Base-by-base conservation (phyloP, 768 basidiomycete species). In the Boletus pseudopeckii region DNA sequence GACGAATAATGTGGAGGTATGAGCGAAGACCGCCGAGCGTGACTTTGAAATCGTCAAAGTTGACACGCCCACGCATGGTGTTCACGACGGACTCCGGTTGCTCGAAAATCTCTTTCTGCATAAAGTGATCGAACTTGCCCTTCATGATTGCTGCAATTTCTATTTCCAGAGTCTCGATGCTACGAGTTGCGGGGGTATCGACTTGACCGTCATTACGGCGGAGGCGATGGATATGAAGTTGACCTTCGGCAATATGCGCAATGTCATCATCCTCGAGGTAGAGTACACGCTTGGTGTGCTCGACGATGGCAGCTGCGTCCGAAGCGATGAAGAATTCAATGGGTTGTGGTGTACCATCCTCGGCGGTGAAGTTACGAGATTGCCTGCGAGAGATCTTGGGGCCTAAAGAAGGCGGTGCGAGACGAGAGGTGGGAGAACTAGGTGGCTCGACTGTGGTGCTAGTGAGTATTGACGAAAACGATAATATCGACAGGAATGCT, bases 81-180 rank as follows among this genome's bases (percentile, higher is more conserved):
- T 99, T 99, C 74, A 98, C 93, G 58, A 98, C 97, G 26, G 93
- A 96, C 68, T 99, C 97, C 47, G 97, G 96, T 72, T 98, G 96
- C 69, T 98, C 92, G 78, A 93, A 98, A 64, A 98, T 98, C 74
- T 99, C 97, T 78, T 99, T 99, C 72, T 98, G 96, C 97, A 99
- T 99, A 77, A 99, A 99, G 69, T 96, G 95, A 69, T 92, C 92
- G 71, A 98, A 99, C 73, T 94, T 92, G 69, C 97, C 97, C 81
- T 99, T 99, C 97, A 98, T 98, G 77, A 99, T 98, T 61, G 96
- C 97, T n/a, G 96, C 96, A 43, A 99, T 84, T 74, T 99, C 97
- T 60, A 99, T 85, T 75, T 98, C 97, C 62, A 99, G 85, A 6
- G 94, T 97, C 77, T 98, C 97, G 72, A 99, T 98, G 60, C 84